Evolutionary conservation across 2,329 filamentous ascomycete genomes (phyloP).

Genomic region (Colletotrichum filicis): DNA sequence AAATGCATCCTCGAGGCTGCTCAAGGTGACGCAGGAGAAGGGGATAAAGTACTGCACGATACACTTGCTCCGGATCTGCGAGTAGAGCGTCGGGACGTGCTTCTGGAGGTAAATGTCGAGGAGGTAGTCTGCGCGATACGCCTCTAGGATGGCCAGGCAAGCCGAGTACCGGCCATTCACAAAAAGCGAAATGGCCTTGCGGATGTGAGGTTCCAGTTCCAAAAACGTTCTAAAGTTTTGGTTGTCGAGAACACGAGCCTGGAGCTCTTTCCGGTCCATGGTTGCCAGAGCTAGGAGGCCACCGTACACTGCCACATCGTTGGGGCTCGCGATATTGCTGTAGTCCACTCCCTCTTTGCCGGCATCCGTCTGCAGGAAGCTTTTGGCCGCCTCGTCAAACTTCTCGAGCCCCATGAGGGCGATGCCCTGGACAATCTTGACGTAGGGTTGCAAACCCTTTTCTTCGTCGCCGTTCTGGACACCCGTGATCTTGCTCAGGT

Average conservation of each 20-base stretch:
- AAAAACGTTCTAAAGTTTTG: conserved; percentile 85
- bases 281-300: conserved; percentile 90
- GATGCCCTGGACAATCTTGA: conserved; percentile 64
- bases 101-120: conserved; percentile 87
- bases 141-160: conserved; percentile 85
- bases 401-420: conserved; percentile 58
- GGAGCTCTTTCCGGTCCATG: conserved; percentile 83
- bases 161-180: conserved; percentile 89
- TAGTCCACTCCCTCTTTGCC: conserved; percentile 57
- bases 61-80: conserved; percentile 84
- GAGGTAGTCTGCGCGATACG: conserved; percentile 86
- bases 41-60: conserved; percentile 94
- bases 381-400: conserved; percentile 72
- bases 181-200: conserved; percentile 89
- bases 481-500: conserved; percentile 71
- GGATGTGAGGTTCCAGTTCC: conserved; percentile 92
- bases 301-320: conserved; percentile 93
- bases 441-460: conserved; percentile 60
- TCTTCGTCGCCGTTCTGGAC: conserved; percentile 58
- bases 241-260: conserved; percentile 82
- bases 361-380: conserved; percentile 73
- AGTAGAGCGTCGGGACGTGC: conserved; percentile 78
- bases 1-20: conserved; percentile 83
- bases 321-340: conserved; percentile 79
- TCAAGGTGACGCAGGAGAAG: conserved; percentile 86